These are phyloP conservation scores for Suillus variegatus DNA, from an alignment of 768 basidiomycete species.

Conservation along the genomic window DNA sequence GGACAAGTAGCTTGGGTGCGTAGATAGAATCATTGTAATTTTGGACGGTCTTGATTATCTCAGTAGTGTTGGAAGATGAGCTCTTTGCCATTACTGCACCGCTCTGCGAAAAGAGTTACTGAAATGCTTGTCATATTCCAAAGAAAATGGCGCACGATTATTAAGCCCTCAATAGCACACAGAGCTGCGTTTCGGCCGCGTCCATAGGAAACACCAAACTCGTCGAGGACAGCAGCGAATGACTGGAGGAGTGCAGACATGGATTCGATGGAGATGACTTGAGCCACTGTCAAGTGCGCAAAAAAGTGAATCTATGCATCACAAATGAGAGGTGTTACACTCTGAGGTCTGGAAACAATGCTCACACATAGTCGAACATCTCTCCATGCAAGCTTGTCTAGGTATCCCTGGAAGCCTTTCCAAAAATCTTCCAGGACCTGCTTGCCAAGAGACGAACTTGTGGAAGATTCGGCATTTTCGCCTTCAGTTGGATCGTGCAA, in stretches of 20 bases:
- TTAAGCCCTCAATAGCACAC: conserved; percentile 79
- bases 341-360: conserved; percentile 15
- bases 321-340: conserved; percentile 9
- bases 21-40: conserved; percentile 63
- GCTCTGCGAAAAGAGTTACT: conserved; percentile 43
- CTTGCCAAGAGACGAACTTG: conserved; percentile 53
- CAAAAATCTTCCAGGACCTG: conserved; percentile 86
- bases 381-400: conserved; percentile 91
- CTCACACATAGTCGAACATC: conserved; percentile 86
- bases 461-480: conserved; percentile 31
- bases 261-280: conserved; percentile 73
- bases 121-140: not conserved
- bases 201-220: conserved; percentile 86
- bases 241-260: conserved; percentile 81
- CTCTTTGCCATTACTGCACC: conserved; percentile 66
- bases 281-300: conserved; percentile 79
- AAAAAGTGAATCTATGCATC: conserved; percentile 84
- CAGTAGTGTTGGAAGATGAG: conserved; percentile 57
- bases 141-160: conserved; percentile 53
- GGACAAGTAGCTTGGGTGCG: conserved; percentile 64
- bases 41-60: conserved; percentile 74
- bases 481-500: conserved; percentile 55
- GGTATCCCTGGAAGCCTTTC: conserved; percentile 85
- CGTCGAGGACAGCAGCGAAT: conserved; percentile 84
- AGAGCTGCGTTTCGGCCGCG: conserved; percentile 79